Evolutionary conservation across 2,329 filamentous ascomycete species (phyloP).

Genomic region (Diaporthe humulicola): DNA sequence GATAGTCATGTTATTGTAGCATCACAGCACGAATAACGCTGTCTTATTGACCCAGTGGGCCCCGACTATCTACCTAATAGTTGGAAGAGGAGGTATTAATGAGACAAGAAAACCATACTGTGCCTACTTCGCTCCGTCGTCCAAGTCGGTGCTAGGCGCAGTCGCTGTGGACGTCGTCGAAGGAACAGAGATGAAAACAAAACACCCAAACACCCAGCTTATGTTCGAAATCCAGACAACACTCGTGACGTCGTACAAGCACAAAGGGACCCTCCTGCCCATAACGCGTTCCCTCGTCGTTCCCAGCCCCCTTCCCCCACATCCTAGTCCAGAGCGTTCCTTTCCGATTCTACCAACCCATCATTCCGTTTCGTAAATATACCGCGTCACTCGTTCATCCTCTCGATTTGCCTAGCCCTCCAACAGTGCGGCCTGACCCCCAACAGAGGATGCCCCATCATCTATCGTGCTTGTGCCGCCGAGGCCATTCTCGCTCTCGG

Average conservation of each 20-base stretch:
- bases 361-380: not conserved
- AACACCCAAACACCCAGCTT: conserved; percentile 32
- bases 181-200: not conserved
- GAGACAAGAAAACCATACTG: conserved; percentile 7
- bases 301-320: not conserved
- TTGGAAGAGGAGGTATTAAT: conserved; percentile 7
- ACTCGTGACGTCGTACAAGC: conserved; percentile 26
- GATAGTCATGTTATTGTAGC: not conserved
- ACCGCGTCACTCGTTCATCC: not conserved
- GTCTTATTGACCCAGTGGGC: conserved; percentile 6
- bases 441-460: conserved; percentile 29
- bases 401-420: conserved; percentile 9
- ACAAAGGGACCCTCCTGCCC: not conserved
- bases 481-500: conserved; percentile 40
- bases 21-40: conserved; percentile 22
- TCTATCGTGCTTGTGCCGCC: conserved; percentile 32
- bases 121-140: conserved; percentile 7
- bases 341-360: not conserved
- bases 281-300: not conserved
- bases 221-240: conserved; percentile 16
- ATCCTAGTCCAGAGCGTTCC: not conserved
- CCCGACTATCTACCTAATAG: conserved; percentile 26
- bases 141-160: not conserved
- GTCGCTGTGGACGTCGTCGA: not conserved
- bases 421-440: conserved; percentile 44